Evolutionary conservation across 176 grass and related monocot species (phyloP).

Genomic region (Lolium perenne): DNA sequence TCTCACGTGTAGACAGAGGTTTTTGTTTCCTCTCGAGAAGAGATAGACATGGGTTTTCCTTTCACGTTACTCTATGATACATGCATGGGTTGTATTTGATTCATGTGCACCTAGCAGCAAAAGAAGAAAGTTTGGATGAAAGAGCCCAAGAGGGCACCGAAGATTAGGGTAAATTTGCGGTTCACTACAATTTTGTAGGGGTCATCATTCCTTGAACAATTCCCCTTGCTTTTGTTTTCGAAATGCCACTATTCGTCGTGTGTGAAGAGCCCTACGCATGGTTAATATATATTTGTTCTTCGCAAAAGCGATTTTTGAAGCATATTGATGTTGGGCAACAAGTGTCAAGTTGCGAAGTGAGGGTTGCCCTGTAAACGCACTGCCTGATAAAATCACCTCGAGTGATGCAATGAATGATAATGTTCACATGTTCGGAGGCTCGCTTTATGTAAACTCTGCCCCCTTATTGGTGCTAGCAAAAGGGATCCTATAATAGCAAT

Average conservation of each 20-base stretch:
- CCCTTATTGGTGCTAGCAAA: background rate
- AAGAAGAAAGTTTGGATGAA: constrained; percentile 52
- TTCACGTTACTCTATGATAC: constrained; percentile 21
- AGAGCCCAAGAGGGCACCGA: constrained; percentile 50
- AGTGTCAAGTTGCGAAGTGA: constrained; percentile 75
- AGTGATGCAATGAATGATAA: constrained; percentile 39
- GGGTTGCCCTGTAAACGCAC: constrained; percentile 19
- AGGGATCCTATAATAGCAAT: background rate
- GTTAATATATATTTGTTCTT: background rate
- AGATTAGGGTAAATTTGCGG: constrained; percentile 44
- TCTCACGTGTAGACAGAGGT: constrained; percentile 53
- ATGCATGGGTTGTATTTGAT: constrained; percentile 46
- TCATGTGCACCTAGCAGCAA: constrained; percentile 48
- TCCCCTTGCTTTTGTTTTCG: constrained; percentile 33
- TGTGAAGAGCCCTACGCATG: background rate
- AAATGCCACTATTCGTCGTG: background rate
- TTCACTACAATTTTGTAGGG: constrained; percentile 64
- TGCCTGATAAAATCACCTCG: background rate
- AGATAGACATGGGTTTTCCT: background rate
- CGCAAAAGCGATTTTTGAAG: constrained; percentile 4
- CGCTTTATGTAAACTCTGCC: background rate
- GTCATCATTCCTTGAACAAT: constrained; percentile 55
- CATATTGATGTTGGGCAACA: constrained; percentile 45
- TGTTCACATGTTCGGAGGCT: background rate
- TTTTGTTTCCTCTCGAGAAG: constrained; percentile 1